Conservation (phyloP, 495 filamentous ascomycete species). For the Daldinia concentrica region DNA sequence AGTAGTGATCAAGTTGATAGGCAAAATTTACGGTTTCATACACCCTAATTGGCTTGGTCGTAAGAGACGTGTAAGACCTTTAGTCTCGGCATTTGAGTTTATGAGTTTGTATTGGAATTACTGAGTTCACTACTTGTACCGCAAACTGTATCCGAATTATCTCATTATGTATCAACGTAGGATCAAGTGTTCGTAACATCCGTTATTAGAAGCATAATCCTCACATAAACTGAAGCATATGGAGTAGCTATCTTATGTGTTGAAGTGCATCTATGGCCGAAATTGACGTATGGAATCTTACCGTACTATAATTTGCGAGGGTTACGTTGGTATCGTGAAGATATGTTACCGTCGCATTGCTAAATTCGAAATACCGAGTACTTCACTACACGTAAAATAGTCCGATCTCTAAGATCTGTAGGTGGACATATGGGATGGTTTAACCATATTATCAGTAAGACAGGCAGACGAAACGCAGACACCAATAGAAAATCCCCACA, state of each 20-base stretch:
- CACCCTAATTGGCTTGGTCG: not conserved
- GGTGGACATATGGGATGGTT: conserved; percentile 6
- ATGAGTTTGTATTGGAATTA: not conserved
- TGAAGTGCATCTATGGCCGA: not conserved
- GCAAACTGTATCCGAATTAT: not conserved
- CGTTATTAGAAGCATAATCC: not conserved
- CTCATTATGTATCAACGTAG: not conserved
- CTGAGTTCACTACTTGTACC: not conserved
- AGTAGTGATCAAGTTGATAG: not conserved
- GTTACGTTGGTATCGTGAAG: not conserved
- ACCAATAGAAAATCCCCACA: not conserved
- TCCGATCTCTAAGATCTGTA: conserved; percentile 1
- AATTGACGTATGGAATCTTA: not conserved
- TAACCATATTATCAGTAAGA: conserved; percentile 10
- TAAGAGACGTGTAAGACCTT: not conserved
- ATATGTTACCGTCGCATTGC: not conserved
- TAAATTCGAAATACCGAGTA: not conserved
- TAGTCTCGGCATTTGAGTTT: not conserved
- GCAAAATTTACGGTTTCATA: not conserved
- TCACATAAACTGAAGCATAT: not conserved
- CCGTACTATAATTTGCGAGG: not conserved
- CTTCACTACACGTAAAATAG: not conserved
- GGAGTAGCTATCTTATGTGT: not conserved
- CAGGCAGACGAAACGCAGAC: not conserved
- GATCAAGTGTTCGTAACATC: not conserved